These are phyloP conservation scores for Globisporangium mamillatum DNA, from an alignment of 352 stramenopile species.

Conservation along the genomic window DNA sequence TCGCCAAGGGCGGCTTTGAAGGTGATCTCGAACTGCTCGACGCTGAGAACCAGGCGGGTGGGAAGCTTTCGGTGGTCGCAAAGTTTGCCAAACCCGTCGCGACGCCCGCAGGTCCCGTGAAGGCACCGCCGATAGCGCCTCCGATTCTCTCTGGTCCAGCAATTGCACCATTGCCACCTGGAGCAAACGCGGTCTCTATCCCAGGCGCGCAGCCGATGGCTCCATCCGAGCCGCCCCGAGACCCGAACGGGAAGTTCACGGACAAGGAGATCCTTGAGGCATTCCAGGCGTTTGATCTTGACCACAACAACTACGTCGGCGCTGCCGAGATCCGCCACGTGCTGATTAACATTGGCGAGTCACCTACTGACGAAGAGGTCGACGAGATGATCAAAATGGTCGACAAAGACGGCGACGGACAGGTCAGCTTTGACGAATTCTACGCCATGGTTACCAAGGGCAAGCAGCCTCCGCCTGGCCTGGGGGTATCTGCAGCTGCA, in stretches of 20 bases:
- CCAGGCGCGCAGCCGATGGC: conserved; percentile 50
- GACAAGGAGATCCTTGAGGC: conserved; percentile 95
- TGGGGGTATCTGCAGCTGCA: conserved; percentile 44
- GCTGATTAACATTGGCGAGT: conserved; percentile 95
- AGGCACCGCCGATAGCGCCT: conserved; percentile 51
- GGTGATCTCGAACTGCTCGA: conserved; percentile 90
- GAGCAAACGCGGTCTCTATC: conserved; percentile 50
- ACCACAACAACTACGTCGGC: conserved; percentile 96
- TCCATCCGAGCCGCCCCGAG: conserved; percentile 71
- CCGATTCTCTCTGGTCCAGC: conserved; percentile 62
- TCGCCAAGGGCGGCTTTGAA: conserved; percentile 91
- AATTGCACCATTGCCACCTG: conserved; percentile 57
- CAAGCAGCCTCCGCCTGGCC: conserved; percentile 85
- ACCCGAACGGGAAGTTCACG: conserved; percentile 95
- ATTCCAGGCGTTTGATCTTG: conserved; percentile 93
- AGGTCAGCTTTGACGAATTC: conserved; percentile 95
- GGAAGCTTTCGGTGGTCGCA: conserved; percentile 84
- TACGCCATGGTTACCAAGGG: conserved; percentile 95
- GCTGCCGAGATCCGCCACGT: conserved; percentile 94
- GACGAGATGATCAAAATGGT: conserved; percentile 97
- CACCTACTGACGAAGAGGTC: conserved; percentile 94
- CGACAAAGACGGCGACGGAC: conserved; percentile 93
- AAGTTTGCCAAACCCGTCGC: conserved; percentile 82
- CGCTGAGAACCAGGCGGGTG: conserved; percentile 65
- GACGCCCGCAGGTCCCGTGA: conserved; percentile 33